Conservation (phyloP, 2,329 filamentous ascomycete species). For the Ophiostoma piceae region DNA sequence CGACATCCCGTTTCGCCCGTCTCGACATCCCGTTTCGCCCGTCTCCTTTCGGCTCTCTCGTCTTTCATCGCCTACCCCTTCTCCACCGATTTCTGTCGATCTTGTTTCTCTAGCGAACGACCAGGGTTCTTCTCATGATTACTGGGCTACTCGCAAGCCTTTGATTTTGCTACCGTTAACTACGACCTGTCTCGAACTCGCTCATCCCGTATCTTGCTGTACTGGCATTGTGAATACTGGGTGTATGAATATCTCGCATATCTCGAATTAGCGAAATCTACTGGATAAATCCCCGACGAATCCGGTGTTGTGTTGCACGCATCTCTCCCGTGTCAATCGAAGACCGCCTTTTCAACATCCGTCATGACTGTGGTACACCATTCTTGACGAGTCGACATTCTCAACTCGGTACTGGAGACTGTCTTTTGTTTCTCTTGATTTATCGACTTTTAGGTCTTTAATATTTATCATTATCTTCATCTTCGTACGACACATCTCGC, state of each 20-base stretch:
- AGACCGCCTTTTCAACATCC: conserved; percentile 12
- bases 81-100: neutral
- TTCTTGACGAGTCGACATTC: conserved; percentile 17
- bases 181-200: neutral
- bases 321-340: neutral
- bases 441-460: neutral
- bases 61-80: neutral
- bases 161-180: neutral
- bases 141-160: neutral
- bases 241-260: neutral
- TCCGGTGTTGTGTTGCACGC: conserved; percentile 9
- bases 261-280: neutral
- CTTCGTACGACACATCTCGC: neutral
- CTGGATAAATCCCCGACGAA: conserved; percentile 4
- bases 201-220: neutral
- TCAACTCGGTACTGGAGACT: conserved; percentile 8
- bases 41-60: neutral
- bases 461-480: neutral
- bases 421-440: neutral
- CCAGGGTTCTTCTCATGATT: neutral
- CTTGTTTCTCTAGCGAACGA: neutral
- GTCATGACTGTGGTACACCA: conserved; percentile 20
- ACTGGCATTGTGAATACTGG: neutral
- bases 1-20: neutral
- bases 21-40: neutral